Evolutionary conservation across 2,329 filamentous ascomycete species (phyloP), one percentile per base, ranked within the genome.

Genomic region (Tricladium varicosporioides): DNA sequence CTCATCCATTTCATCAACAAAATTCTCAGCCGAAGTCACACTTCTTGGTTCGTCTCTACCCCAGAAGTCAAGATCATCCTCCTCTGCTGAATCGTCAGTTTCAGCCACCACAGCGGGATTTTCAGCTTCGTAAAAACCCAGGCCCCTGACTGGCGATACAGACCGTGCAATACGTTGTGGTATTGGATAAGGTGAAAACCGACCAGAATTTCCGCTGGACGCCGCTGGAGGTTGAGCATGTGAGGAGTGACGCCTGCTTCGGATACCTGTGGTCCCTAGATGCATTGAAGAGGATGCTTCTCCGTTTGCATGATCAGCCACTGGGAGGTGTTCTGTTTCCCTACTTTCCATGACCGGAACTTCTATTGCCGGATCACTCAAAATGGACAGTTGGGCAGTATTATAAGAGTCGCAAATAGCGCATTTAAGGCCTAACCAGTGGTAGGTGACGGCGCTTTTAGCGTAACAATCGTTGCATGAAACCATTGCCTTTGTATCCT

Each of bases 381-480:
- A 74, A 42, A 88, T 82, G 56, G 82, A 82, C 22, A 88, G 72
- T 66, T 88, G 82, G 14, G 81, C 82, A 0, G 86, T 89, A 66
- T 89, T 89, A 67, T 88, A 89, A 2, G 85, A 88, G 44, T 79
- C 76, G 67, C 86, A 89, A 36, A 87, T 83, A 13, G 80, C 86
- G 70, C 94, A 99, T 73, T 96, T 96, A 47, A 96, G 78, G 0
- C 94, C 94, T 4, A 97, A 78, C 91, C 94, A 99, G 73, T 99
- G 94, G 70, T 95, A 99, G 31, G 83, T 82, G 18, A 94, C 91
- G 18, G 89, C 88, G 60, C 88, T 92, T 70, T 92, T 92, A 11
- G 89, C 89, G 47, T 87, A 90, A 74, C 94, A 99, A 74, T 99
- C 94, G 71, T 99, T 97, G 74, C 94, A 99, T 60, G 92, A 84